Base-by-base conservation (phyloP, 2,329 filamentous ascomycete genomes). In the Colletotrichum karsti region DNA sequence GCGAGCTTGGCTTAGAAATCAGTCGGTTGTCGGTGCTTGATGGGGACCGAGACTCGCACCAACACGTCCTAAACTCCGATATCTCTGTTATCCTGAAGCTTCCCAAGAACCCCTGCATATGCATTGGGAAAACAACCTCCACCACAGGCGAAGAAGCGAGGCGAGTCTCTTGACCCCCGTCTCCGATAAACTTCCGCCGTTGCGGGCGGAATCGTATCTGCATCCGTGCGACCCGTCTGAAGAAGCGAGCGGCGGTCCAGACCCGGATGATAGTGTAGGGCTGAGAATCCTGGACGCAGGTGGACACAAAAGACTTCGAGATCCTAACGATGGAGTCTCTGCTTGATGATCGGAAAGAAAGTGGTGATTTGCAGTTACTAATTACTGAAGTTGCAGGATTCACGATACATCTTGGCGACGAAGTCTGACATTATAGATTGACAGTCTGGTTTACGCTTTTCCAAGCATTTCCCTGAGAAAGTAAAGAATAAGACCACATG, bases 1-100 rank as follows among this genome's bases (percentile, higher is more conserved):
- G 48, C 12, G 20, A n/a, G 13, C 37, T 35, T 54, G 37, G 59
- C 53, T 63, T 58, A 63, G 41, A 58, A 63, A 56, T 63, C 42
- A 10, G 8, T 50, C 18, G 13, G 24, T 12, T 15, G 18, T 46
- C 42, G 53, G 61, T 22, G 9, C 41, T 26, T 28, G 18, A 18
- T 7, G 18, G 12, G 4, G 0, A 12, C 58, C 35, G 58, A 53
- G 35, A n/a, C 18, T 8, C 15, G 44, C 7, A 24, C 26, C 10
- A 24, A 33, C n/a, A 24, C 13, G 3, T 37, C 26, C 54, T 15
- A 42, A 7, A 7, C 7, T 46, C 20, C 20, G 2, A 7, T 44
- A 10, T 30, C 39, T 10, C 8, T 28, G 22, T 7, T 46, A 6
- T 9, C 39, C 15, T 35, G 6, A 26, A 33, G 28, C 28, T 35